A percentile compares a stretch with the other conserved stretches of the same genome.
These are phyloP conservation scores for Phytophthora capsici DNA, from an alignment of 352 stramenopile genomes.

Conservation along the genomic window DNA sequence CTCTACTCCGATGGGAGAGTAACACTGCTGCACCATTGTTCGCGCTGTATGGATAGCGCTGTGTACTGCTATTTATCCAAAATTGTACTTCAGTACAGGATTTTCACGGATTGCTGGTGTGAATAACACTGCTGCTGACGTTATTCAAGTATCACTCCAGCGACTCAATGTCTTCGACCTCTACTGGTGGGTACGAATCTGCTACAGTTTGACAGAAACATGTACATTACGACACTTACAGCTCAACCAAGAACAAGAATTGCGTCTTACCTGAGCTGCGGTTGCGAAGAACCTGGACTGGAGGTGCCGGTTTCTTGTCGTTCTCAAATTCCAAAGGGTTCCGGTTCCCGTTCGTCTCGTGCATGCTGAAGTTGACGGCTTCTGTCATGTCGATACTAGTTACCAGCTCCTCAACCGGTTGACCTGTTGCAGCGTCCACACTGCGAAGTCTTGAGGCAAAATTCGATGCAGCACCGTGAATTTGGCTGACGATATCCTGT, in stretches of 20 bases:
- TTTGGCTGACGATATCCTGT: too few relatives aligned
- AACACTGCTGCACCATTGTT: constrained; percentile 80
- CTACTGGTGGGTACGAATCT: constrained; percentile 6
- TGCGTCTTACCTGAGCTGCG: constrained; percentile 13
- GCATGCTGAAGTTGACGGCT: constrained; percentile 27
- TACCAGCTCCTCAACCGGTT: constrained; percentile 4
- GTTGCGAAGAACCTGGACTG: constrained; percentile 28
- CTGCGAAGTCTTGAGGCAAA: constrained; percentile 26
- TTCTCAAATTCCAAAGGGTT: constrained; percentile 4
- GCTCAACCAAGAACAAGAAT: not conserved
- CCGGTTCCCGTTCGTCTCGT: constrained; percentile 1
- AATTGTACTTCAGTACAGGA: constrained; percentile 2
- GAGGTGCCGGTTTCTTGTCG: constrained; percentile 5
- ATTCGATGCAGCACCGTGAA: too few relatives aligned
- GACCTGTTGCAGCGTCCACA: constrained; percentile 11
- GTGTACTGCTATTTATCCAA: constrained; percentile 34
- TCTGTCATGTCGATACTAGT: constrained; percentile 12
- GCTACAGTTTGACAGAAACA: not conserved
- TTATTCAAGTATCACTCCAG: constrained; percentile 22
- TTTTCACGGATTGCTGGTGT: too few relatives aligned
- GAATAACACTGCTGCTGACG: too few relatives aligned
- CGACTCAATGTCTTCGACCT: constrained; percentile 23
- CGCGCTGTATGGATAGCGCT: constrained; percentile 55
- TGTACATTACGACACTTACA: not conserved
- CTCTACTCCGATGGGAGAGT: constrained; percentile 78